Base-by-base conservation (phyloP, 768 basidiomycete species). In the Steccherinum ochraceum region DNA sequence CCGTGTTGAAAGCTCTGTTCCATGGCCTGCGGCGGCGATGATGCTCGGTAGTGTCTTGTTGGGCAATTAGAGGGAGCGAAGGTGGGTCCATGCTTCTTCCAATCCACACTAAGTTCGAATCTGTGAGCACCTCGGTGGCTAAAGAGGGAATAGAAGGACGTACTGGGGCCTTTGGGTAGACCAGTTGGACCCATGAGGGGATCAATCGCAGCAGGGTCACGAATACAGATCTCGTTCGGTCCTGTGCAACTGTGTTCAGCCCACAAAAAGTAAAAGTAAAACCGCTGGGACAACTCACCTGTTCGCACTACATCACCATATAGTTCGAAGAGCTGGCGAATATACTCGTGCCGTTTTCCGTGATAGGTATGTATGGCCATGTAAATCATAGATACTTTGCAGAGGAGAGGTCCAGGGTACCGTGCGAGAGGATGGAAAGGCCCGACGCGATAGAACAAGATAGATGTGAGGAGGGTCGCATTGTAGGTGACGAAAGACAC, bases 381-480 rank as follows among this genome's bases (percentile, higher is more conserved):
- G 53, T 65, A 67, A 12, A 76, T 58, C 49, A 75, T 74, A 7
- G 73, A 68, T 20, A 76, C 24, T 46, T 67, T 76, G 60, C 66
- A 67, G 3, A 73, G 46, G 0, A 72, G 10, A 1, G 79, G 80
- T 13, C 78, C 79, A 20, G 78, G 78, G 56, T 74, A 78, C 42
- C 64, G 58, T 13, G 75, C 72, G 3, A 81, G 66, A 3, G 79
- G 77, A 59, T 81, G 79, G 61, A 72, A 72, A 2, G 78, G 76
- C 4, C 78, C 79, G 5, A 79, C 51, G 19, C 78, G 74, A 59
- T 81, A 79, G 11, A 53, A 25, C 18, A 63, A 23, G 20, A 56
- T 52, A 3, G 52, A 50, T 12, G 40, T 3, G 2, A 48, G 12
- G 1, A 50, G 49, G 3, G 48, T 30, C 5, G 30, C n/a, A 26